Evolutionary conservation across 192 early-diverging fungal species (phyloP).

Genomic region (Entomortierella chlamydospora): DNA sequence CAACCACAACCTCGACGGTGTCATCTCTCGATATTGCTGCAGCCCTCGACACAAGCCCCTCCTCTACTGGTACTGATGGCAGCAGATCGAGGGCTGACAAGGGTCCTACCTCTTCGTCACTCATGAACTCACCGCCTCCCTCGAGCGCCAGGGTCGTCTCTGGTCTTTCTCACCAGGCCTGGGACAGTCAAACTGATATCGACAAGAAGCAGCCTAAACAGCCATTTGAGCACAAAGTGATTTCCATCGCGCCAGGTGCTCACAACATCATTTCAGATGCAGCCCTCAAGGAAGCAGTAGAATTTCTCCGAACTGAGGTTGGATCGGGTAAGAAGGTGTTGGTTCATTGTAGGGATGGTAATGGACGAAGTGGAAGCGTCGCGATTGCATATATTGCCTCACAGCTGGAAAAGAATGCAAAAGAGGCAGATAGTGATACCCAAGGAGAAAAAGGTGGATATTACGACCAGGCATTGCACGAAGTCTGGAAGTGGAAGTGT

Average conservation of each 20-base stretch:
- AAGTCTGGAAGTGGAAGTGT: conserved; percentile 54
- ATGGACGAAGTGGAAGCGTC: conserved; percentile 45
- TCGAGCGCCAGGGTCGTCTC: conserved; percentile 27
- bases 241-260: conserved; percentile 32
- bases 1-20: not conserved
- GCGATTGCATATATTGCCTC: conserved; percentile 39
- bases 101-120: not conserved
- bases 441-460: not conserved
- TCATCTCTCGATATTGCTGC: conserved; percentile 1
- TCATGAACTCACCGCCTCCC: conserved; percentile 1
- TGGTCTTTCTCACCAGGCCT: conserved; percentile 1
- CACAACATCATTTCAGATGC: conserved; percentile 41
- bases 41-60: not conserved
- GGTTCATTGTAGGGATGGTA: conserved; percentile 52
- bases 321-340: conserved; percentile 42
- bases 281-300: conserved; percentile 35
- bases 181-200: conserved; percentile 5
- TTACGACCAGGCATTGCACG: conserved; percentile 25
- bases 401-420: conserved; percentile 14
- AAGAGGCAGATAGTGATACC: not conserved
- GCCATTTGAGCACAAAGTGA: conserved; percentile 35
- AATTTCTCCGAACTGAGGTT: conserved; percentile 24
- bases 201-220: not conserved
- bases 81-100: too few relatives aligned
- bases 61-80: too few relatives aligned